Conservation (phyloP, 208 protist species). For the Trypanosoma mega region DNA sequence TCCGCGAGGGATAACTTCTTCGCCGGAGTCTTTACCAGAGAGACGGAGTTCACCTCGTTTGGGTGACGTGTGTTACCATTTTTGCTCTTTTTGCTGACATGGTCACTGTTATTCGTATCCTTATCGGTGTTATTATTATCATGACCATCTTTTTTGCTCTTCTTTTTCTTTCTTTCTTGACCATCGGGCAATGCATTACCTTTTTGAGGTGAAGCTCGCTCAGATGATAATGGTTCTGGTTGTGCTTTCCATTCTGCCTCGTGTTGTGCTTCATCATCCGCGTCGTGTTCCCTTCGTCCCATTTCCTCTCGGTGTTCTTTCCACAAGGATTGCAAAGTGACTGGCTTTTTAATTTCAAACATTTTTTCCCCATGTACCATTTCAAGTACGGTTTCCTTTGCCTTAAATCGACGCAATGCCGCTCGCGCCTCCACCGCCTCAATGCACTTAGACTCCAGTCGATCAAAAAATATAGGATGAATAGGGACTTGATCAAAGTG, state of each 20-base stretch:
- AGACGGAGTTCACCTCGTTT: slow-evolving; percentile 1
- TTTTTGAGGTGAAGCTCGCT: too few relatives aligned
- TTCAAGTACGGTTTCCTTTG: slow-evolving; percentile 83
- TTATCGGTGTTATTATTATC: not conserved
- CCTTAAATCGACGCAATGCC: slow-evolving; percentile 77
- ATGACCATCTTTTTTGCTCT: not conserved
- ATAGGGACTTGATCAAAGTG: slow-evolving; percentile 73
- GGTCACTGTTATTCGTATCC: too few relatives aligned
- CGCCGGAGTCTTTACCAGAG: slow-evolving; percentile 4
- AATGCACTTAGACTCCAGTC: slow-evolving; percentile 47
- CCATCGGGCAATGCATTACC: too few relatives aligned
- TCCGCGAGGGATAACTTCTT: slow-evolving; percentile 76
- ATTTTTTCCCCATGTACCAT: slow-evolving; percentile 79
- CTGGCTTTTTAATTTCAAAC: slow-evolving; percentile 56
- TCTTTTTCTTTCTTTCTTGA: not conserved
- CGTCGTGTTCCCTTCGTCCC: slow-evolving; percentile 8
- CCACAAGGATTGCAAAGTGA: slow-evolving; percentile 60
- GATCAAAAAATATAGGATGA: slow-evolving; percentile 83
- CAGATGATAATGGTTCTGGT: too few relatives aligned
- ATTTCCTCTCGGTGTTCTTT: slow-evolving; percentile 26
- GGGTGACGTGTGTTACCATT: not conserved
- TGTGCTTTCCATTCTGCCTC: not conserved
- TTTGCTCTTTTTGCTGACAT: not conserved
- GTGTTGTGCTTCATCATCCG: slow-evolving; percentile 13
- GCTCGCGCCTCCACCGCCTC: slow-evolving; percentile 67